These are phyloP conservation scores for Boletus subcaerulescens DNA, from an alignment of 768 basidiomycete species.

Conservation along the genomic window DNA sequence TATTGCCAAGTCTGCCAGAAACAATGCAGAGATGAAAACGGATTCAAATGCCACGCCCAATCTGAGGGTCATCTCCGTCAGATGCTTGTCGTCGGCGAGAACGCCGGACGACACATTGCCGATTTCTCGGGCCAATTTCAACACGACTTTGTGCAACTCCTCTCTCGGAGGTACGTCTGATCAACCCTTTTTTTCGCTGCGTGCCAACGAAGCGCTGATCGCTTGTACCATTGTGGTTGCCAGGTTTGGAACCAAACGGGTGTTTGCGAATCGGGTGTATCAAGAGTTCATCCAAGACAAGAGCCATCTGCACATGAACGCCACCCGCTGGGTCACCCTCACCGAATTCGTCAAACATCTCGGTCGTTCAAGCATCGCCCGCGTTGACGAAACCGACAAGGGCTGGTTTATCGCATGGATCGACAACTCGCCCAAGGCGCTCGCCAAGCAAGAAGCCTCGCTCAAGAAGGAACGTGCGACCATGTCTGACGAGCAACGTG, in stretches of 20 bases:
- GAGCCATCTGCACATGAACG: constrained; percentile 94
- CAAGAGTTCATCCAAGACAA: constrained; percentile 98
- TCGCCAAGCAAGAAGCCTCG: constrained; percentile 84
- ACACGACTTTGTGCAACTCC: constrained; percentile 84
- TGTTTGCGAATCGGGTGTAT: constrained; percentile 92
- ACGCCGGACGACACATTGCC: constrained; percentile 88
- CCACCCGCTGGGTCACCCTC: constrained; percentile 96
- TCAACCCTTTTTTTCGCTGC: no score
- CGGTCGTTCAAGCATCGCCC: constrained; percentile 78
- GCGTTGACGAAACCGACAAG: constrained; percentile 98
- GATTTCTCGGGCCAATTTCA: constrained; percentile 89
- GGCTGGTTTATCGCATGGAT: constrained; percentile 98
- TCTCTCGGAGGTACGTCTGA: constrained; percentile 71
- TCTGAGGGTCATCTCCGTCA: constrained; percentile 92
- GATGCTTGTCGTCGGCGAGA: constrained; percentile 95
- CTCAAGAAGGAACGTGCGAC: constrained; percentile 90
- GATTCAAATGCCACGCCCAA: constrained; percentile 92
- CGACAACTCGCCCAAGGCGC: constrained; percentile 91
- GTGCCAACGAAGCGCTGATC: background rate
- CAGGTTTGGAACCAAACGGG: constrained; percentile 92
- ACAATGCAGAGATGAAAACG: constrained; percentile 98
- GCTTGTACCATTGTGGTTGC: background rate
- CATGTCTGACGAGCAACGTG: constrained; percentile 92
- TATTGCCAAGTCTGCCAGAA: constrained; percentile 99
- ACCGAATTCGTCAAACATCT: constrained; percentile 94